These are phyloP conservation scores for Cicer arietinum DNA, from an alignment of 306 rosid genomes.

Conservation along the genomic window DNA sequence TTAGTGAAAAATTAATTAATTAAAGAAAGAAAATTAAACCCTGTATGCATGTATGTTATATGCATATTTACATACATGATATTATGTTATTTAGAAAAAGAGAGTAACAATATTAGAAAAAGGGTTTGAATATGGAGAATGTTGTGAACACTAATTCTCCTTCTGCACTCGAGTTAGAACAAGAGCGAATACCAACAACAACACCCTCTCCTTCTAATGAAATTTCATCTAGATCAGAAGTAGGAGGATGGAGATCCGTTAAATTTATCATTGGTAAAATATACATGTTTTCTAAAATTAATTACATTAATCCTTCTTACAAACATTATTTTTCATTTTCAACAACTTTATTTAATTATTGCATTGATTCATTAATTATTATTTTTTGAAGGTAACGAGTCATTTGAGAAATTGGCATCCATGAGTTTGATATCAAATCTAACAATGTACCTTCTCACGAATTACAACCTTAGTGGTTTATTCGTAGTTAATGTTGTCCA, in stretches of 20 bases:
- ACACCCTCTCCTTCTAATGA: conserved; percentile 10
- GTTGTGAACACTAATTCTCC: conserved; percentile 7
- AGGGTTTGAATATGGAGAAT: conserved; percentile 33
- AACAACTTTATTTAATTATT: not conserved
- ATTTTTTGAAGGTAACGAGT: conserved; percentile 62
- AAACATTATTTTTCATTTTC: not conserved
- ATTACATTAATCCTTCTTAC: not conserved
- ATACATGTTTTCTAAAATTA: not conserved
- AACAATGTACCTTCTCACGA: conserved; percentile 56
- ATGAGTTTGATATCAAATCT: conserved; percentile 82
- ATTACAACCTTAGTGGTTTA: conserved; percentile 63
- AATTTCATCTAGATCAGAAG: not conserved
- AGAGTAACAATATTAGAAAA: conserved; percentile 25
- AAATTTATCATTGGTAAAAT: conserved; percentile 39
- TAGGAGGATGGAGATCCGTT: conserved; percentile 50
- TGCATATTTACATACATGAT: not conserved
- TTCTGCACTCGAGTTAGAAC: conserved; percentile 17
- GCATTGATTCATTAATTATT: not conserved
- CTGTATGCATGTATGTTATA: not conserved
- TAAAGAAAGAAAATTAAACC: no score
- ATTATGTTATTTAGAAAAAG: not conserved
- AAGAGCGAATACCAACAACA: not conserved
- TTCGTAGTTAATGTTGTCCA: conserved; percentile 66
- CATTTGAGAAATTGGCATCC: conserved; percentile 89
- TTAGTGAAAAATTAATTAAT: no score